Evolutionary conservation across 768 basidiomycete genomes (phyloP), one percentile per base, ranked within the genome.

Genomic region (Tephrocybe sp.): DNA sequence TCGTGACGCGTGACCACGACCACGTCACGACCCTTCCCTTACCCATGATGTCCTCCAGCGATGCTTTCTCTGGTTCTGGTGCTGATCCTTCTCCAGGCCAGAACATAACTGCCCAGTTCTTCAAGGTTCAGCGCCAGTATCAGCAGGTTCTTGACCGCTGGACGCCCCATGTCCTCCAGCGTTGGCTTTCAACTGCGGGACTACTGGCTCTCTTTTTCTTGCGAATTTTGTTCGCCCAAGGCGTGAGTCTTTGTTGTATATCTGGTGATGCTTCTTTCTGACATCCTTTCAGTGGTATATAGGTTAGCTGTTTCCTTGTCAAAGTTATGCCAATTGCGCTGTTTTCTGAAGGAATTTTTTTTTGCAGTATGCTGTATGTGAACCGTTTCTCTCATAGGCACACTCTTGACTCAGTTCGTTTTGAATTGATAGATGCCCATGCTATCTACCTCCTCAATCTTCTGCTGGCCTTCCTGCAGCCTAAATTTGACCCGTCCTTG

Each of bases 391-490:
- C 32, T 23, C 48, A 50, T 41, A 37, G 41, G 14, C 48, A 32
- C 48, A 50, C 53, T 52, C 54, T 58, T 17, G 20, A 21, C 38
- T 53, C 20, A 36, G 15, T 28, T n/a, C 26, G 11, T 42, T 24
- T 43, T 55, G 5, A 24, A 45, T 45, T 18, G 24, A 15, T 54
- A 90, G 89, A 96, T 65, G 95, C 90, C 15, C 86, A 90, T 59
- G 94, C 92, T 25, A 98, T 97, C 60, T 98, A 98, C 72, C 83
- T 96, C 56, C 80, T 98, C 53, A 97, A 99, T 73, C 83, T 99
- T 47, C 84, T 99, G 48, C 81, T 99, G 58, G 96, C 97, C 1
- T 99, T 99, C 78, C 78, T 99, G 15, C 95, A 98, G 75, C 97
- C 97, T 28, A 91, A 88, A 67, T 98, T 99, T 67, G 97, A 99